Base-by-base conservation (phyloP, 495 filamentous ascomycete species). In the Aspergillus biplanus region DNA sequence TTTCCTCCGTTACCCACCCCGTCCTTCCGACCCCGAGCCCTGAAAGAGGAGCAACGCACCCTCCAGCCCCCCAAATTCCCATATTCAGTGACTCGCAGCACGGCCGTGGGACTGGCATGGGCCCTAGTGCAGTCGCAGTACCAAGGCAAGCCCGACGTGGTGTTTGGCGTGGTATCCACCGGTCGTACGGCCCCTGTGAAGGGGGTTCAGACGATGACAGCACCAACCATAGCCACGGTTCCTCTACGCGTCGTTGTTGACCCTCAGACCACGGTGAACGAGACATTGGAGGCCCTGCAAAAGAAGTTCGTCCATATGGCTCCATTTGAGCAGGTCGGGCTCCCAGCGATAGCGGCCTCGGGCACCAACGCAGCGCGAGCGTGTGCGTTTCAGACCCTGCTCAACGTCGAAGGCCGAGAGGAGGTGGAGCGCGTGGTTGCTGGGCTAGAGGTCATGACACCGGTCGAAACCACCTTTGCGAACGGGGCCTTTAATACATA, bases 281-380 rank as follows among this genome's bases (percentile, higher is more conserved):
- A 79, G 6, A 59, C 70, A 56, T 66, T 88, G 8, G 65, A 75
- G 34, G 39, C 70, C 0, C 33, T 85, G 4, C 79, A 82, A 33
- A 47, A 60, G 7, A 68, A 75, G 62, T 58, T 62, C 3, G 64
- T 55, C n/a, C 60, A 70, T 7, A 69, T 81, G 63, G 71, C 75
- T 8, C 66, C 71, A 6, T 75, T 73, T 57, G 74, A 84, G 57
- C 80, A 83, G 31, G 52, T 69, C 13, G 81, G 79, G 9, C 66
- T 85, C 0, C 75, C 81, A 64, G 75, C 85, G 53, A 90, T 90
- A 49, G 71, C 76, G 49, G 66, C 67, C 13, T 67, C 87, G 16
- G 80, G 77, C 39, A 49, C 72, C 0, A 85, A 87, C 31, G 77
- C 82, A 3, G 67, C 75, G 49, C 67, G 74, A 32, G 86, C 85